Evolutionary conservation across 2,329 filamentous ascomycete species (phyloP).

Genomic region (Alternaria dauci): DNA sequence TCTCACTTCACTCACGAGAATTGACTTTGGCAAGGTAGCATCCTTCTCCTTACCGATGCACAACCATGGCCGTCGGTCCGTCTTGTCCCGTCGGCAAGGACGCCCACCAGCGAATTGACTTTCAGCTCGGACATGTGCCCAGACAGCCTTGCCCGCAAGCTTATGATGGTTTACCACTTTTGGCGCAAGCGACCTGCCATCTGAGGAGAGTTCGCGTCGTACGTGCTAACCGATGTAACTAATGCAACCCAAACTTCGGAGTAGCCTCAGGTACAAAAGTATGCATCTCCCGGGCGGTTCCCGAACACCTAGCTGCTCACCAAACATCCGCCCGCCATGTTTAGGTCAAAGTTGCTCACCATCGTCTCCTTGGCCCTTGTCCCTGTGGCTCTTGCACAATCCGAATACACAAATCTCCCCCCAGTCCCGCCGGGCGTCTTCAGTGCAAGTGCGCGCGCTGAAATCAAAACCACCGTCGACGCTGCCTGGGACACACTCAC

Average conservation of each 20-base stretch:
- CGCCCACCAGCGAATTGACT: background rate
- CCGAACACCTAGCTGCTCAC: background rate
- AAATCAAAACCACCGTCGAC: slow-evolving; percentile 32
- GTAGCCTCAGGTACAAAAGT: background rate
- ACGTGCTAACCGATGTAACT: background rate
- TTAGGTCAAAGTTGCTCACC: background rate
- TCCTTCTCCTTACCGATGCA: background rate
- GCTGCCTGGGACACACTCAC: slow-evolving; percentile 40
- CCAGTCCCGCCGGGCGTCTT: slow-evolving; percentile 38
- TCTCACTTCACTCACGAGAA: background rate
- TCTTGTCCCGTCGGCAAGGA: background rate
- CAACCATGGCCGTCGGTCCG: background rate
- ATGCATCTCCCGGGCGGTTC: background rate
- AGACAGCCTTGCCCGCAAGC: background rate
- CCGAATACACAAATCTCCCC: slow-evolving; percentile 39
- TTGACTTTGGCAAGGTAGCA: background rate
- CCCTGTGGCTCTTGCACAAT: slow-evolving; percentile 3
- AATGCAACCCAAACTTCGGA: background rate
- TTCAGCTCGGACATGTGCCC: background rate
- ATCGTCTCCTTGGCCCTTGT: slow-evolving; percentile 12
- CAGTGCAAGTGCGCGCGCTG: slow-evolving; percentile 35
- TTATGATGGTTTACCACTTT: background rate
- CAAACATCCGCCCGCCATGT: background rate
- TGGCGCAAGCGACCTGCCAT: background rate
- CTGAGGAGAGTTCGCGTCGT: background rate